A percentile compares a stretch with the other conserved stretches of the same genome.
Conservation (phyloP, 1,284 basidiomycete species). For the Peniophora sp. region DNA sequence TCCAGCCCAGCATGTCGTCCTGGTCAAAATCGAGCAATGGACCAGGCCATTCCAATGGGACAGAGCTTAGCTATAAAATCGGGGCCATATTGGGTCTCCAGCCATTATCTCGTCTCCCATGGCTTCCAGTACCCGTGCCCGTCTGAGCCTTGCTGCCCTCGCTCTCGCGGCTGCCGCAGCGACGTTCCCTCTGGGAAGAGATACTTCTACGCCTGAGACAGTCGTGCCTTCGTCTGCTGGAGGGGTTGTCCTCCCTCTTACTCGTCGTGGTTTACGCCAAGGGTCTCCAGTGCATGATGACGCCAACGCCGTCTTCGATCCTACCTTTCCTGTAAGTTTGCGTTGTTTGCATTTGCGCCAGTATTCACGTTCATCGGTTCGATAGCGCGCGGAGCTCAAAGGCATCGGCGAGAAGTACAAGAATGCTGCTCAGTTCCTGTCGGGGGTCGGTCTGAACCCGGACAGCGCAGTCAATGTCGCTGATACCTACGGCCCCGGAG, state of each 20-base stretch:
- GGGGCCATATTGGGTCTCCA: too few relatives aligned
- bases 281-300: not conserved
- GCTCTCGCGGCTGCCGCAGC: too few relatives aligned
- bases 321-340: constrained; percentile 11
- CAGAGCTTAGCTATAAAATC: too few relatives aligned
- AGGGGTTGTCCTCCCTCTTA: not conserved
- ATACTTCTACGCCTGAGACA: too few relatives aligned
- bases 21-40: too few relatives aligned
- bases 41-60: too few relatives aligned
- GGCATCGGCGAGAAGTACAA: constrained; percentile 30
- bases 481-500: constrained; percentile 4
- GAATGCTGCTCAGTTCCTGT: constrained; percentile 24
- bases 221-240: not conserved
- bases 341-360: not conserved
- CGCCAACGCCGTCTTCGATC: constrained; percentile 11
- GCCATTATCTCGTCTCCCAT: too few relatives aligned
- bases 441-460: constrained; percentile 25
- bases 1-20: too few relatives aligned
- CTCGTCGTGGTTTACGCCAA: not conserved
- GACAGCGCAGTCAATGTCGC: constrained; percentile 16
- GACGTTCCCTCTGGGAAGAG: too few relatives aligned
- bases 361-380: constrained; percentile 1
- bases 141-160: too few relatives aligned
- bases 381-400: constrained; percentile 22
- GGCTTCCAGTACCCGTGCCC: too few relatives aligned